Evolutionary conservation across 805 yeast species (phyloP), one percentile per base, ranked within the genome.

Genomic region (Sugiyamaella floridensis): DNA sequence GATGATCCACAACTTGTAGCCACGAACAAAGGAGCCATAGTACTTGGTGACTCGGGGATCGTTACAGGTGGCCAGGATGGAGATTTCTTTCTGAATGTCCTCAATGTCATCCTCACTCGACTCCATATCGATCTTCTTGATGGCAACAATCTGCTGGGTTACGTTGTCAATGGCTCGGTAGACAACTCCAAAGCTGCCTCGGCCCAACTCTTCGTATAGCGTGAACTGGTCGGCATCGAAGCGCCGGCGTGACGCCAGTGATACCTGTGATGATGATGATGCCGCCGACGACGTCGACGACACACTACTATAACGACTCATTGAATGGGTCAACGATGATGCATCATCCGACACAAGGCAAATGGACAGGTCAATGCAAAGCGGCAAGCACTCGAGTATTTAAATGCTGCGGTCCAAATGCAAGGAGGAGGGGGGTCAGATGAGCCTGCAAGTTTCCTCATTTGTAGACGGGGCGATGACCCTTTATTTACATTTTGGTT

Each of bases 131-230:
- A 86, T 82, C 64, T 82, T 50, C 45, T 57, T 57, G 15, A 57
- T 42, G 15, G 60, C 60, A 7, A 57, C 60, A 9, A 45, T 50
- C n/a, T 48, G 50, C n/a, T 28, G 15, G n/a, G 54, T 46, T 16
- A 55, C 55, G 48, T 71, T 71, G 58, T 83, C 78, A 9, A 76
- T 58, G 1, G 86, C 93, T 41, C 80, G 69, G 66, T 80, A 86
- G 1, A 86, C 93, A 2, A 80, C 83, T 0, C 93, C 93, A 65
- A 85, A 86, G 8, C 87, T 86, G 1, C 93, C 93, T 51, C 84
- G 70, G 3, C 93, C 93, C 3, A 86, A 78, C 65, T 85, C 78
- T 51, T 74, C 77, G 32, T 63, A 64, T 11, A 80, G 64, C 46
- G 68, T 70, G 59, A 78, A 80, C 63, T 79, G 81, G 46, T 68